These are phyloP conservation scores for Moesziomyces globuligerus DNA, from an alignment of 1,284 basidiomycete genomes.

Conservation along the genomic window DNA sequence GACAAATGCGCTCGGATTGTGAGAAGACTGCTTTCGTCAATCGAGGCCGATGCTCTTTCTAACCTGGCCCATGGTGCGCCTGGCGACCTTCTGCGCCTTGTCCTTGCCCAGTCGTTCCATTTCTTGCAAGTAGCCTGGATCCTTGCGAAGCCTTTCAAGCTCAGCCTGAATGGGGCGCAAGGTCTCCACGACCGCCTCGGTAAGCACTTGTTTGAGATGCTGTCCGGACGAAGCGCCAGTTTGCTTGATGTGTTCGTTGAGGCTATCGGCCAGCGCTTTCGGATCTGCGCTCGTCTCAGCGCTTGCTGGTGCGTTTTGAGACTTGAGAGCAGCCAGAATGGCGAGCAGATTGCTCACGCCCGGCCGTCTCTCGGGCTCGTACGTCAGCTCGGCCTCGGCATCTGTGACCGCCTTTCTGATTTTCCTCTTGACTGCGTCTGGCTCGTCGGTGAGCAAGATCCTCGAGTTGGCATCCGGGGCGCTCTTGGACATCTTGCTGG, in stretches of 20 bases:
- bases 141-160: conserved; percentile 75
- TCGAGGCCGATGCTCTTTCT: conserved; percentile 76
- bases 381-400: conserved; percentile 75
- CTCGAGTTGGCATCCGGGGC: conserved; percentile 81
- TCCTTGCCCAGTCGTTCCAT: conserved; percentile 76
- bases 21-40: no score
- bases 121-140: conserved; percentile 74
- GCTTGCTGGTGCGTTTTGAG: conserved; percentile 7
- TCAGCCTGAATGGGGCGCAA: conserved; percentile 78
- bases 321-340: conserved; percentile 72
- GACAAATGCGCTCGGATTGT: neutral
- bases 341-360: conserved; percentile 84
- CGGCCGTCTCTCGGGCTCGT: conserved; percentile 79
- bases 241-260: conserved; percentile 52
- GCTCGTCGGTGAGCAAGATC: conserved; percentile 83
- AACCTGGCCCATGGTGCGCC: conserved; percentile 76
- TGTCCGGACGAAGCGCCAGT: conserved; percentile 72
- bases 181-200: conserved; percentile 77
- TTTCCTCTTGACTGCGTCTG: conserved; percentile 76
- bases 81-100: conserved; percentile 75
- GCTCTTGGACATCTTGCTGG: conserved; percentile 95
- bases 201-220: conserved; percentile 79
- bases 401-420: conserved; percentile 87
- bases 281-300: conserved; percentile 1
- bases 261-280: conserved; percentile 70